Evolutionary conservation across 2,329 filamentous ascomycete genomes (phyloP), one percentile per base, ranked within the genome.

Genomic region (Botrytis tulipae): DNA sequence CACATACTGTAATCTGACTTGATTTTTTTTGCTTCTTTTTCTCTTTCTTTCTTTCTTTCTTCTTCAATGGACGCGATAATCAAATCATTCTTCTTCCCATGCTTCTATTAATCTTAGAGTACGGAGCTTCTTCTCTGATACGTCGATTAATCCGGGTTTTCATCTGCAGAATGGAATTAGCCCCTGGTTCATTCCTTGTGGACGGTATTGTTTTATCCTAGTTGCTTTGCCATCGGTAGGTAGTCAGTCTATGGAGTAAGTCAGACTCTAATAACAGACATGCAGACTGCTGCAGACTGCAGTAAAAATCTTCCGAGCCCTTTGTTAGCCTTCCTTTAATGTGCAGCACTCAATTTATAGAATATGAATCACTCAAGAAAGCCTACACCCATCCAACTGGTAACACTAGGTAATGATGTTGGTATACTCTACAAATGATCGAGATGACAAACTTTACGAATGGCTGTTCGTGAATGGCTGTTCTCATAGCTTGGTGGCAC

Each of bases 161-260:
- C 20, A 29, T 40, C 46, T 54, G 32, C 32, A 37, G 18, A 32
- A 12, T 40, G 9, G 22, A 46, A 54, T 29, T 14, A 48, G 12
- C 46, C 65, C 65, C 46, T 67, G 65, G 46, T 51, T 67, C 44
- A 51, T 54, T 37, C 32, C 63, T 25, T 48, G 32, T 32, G 44
- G 44, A 37, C 9, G 29, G 63, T 67, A 37, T 51, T 37, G 63
- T 66, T 62, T 42, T 63, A 63, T 63, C 61, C 61, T 44, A 63
- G 61, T n/a, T 40, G 25, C 61, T 63, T 63, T 37, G 32, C 32
- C 32, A 51, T 54, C 46, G 65, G 46, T 67, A 67, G 44, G 20
- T 67, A 35, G 29, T 16, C 14, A 35, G 29, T 16, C 14, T 37
- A n/a, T 51, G 46, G 46, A 51, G 46, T 14, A 66, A 66, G 22